Percentiles rank a stretch among this genome's conserved stretches.
Evolutionary conservation across 106 monocot genomes (phyloP).

Genomic region (Narthecium ossifragum): DNA sequence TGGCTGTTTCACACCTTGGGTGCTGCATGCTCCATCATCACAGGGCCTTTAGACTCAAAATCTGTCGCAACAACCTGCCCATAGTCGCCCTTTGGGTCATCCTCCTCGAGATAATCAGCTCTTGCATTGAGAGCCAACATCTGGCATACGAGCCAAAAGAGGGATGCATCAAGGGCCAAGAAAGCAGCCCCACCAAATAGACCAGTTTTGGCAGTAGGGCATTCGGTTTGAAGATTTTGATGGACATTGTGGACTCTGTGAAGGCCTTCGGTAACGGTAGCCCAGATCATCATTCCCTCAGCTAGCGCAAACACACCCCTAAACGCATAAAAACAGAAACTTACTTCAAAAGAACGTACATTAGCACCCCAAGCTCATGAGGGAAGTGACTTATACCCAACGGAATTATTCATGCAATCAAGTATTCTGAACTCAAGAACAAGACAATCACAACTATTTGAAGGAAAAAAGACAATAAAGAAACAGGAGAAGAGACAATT

Average conservation of each 20-base stretch:
- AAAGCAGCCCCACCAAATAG: conserved; percentile 88
- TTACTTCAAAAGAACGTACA: not conserved
- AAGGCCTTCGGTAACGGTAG: conserved; percentile 63
- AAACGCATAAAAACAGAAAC: conserved; percentile 1
- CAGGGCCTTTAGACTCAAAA: conserved; percentile 20
- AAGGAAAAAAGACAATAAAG: too few relatives aligned
- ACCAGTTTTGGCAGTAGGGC: conserved; percentile 90
- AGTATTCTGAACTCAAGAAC: too few relatives aligned
- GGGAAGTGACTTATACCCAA: not conserved
- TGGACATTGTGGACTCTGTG: conserved; percentile 49
- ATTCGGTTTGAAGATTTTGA: conserved; percentile 24
- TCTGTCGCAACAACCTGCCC: conserved; percentile 59
- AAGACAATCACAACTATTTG: not conserved
- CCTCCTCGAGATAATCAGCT: conserved; percentile 73
- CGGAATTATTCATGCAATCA: not conserved
- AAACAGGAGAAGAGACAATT: too few relatives aligned
- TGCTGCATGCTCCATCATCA: not conserved
- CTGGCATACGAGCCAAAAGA: conserved; percentile 89
- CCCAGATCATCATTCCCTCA: conserved; percentile 62
- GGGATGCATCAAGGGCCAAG: conserved; percentile 70
- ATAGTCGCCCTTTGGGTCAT: conserved; percentile 71
- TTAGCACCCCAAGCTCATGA: not conserved
- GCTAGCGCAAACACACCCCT: conserved; percentile 47
- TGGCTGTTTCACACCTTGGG: conserved; percentile 1
- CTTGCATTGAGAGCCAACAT: conserved; percentile 79